phyloP scores from a whole-genome alignment of 305 asterid genomes.

The Vinca major region DNA sequence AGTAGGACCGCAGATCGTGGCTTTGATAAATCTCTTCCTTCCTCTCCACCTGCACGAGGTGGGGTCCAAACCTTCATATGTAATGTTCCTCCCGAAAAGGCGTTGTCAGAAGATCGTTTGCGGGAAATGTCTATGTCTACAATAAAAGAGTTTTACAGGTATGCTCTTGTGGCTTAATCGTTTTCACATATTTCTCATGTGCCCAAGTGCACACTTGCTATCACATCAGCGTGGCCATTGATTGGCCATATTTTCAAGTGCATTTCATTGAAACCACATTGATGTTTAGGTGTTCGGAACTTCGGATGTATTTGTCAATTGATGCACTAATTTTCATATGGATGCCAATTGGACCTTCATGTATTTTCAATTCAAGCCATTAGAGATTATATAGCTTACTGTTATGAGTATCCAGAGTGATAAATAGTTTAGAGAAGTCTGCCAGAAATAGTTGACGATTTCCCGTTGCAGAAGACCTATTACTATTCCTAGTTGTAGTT shows the following conservation, averaged over 20 bases:
- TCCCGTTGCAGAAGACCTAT: not conserved
- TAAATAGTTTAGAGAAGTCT: not conserved
- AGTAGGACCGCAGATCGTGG: conserved; percentile 36
- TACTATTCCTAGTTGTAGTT: not conserved
- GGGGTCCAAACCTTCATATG: conserved; percentile 25
- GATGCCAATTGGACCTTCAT: not conserved
- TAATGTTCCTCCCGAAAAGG: conserved; percentile 43
- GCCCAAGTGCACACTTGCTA: not conserved
- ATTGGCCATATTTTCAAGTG: not conserved
- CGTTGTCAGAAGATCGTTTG: conserved; percentile 46
- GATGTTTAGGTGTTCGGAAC: not conserved
- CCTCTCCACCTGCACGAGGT: conserved; percentile 38
- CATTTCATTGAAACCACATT: not conserved
- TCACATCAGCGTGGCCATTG: not conserved
- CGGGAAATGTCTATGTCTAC: conserved; percentile 54
- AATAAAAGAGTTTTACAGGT: conserved; percentile 85
- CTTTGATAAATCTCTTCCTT: conserved; percentile 41
- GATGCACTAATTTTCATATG: not conserved
- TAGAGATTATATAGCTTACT: not conserved
- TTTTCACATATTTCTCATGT: conserved; percentile 5
- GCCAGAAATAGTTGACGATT: not conserved
- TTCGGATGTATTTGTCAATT: not conserved
- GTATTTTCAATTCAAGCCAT: not conserved
- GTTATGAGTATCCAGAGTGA: not conserved
- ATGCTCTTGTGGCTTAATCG: conserved; percentile 10